Evolutionary conservation across 2,329 filamentous ascomycete genomes (phyloP).

Genomic region (Ampelomyces quisqualis): DNA sequence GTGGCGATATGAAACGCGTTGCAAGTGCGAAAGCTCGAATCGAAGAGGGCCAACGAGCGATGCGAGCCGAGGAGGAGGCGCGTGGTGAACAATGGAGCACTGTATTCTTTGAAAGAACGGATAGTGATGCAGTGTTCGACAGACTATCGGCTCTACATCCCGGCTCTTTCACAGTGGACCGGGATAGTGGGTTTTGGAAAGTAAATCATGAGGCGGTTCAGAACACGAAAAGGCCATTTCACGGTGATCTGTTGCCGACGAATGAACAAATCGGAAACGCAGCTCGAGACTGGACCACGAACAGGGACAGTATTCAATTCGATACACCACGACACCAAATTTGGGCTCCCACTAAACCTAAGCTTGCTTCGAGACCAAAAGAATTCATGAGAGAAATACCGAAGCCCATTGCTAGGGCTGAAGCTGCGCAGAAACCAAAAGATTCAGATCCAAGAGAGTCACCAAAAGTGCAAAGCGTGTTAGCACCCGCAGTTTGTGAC

Average conservation of each 20-base stretch:
- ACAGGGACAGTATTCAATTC: neutral
- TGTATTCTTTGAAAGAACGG: constrained; percentile 45
- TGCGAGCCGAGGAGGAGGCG: constrained; percentile 44
- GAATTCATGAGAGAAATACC: too few relatives aligned
- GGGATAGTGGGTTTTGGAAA: constrained; percentile 36
- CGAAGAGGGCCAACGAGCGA: constrained; percentile 45
- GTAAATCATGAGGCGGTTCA: constrained; percentile 25
- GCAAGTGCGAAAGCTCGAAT: constrained; percentile 35
- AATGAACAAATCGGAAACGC: constrained; percentile 13
- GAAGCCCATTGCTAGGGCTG: too few relatives aligned
- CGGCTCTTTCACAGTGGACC: constrained; percentile 27
- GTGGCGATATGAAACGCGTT: constrained; percentile 46
- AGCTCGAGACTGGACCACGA: neutral
- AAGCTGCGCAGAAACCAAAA: too few relatives aligned
- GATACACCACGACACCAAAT: neutral
- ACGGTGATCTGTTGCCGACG: constrained; percentile 30
- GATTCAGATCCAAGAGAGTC: too few relatives aligned
- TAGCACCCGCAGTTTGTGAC: neutral
- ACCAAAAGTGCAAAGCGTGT: neutral
- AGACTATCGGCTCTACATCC: constrained; percentile 21
- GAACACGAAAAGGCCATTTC: constrained; percentile 31
- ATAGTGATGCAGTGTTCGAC: constrained; percentile 30
- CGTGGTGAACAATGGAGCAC: constrained; percentile 42
- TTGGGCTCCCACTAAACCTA: too few relatives aligned
- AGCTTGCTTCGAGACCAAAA: too few relatives aligned